Base-by-base conservation (phyloP, 768 basidiomycete species). In the Agrocybe chaxingu region DNA sequence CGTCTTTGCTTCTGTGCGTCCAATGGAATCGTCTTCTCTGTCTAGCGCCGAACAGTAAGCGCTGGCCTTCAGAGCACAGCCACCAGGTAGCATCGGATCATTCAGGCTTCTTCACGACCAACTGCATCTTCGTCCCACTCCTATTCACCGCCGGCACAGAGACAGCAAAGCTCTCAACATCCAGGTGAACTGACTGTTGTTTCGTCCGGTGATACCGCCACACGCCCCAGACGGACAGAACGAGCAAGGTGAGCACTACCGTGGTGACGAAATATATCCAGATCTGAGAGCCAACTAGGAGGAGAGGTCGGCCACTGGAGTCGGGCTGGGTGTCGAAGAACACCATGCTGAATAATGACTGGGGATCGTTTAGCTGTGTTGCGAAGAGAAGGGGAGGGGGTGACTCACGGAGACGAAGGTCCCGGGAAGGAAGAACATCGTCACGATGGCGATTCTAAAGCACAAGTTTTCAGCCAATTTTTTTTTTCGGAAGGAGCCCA, bases 351-450 rank as follows among this genome's bases (percentile, higher is more conserved):
- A 45, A 45, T 10, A 45, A 33, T 4, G 44, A 11, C 11, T 45
- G 35, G 7, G 12, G 8, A 5, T 11, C 16, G 32, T 16, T 16
- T 16, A 16, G 16, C 16, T 16, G 16, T 16, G 16, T 16, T 16
- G 16, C 16, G 16, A 16, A 16, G 16, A 16, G 16, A 16, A 16
- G 16, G 16, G 16, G 16, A 16, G 16, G 1, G 16, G 16, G 16
- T 16, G 16, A 13, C 44, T 29, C 29, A 45, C 44, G 32, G 44
- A 10, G 9, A 45, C 30, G 19, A 45, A 45, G 7, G 44, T 45
- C 29, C 44, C 6, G 6, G 44, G 44, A 12, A 45, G 44, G 31
- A 45, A 45, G 44, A 33, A 45, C 44, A 45, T 45, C 12, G 44
- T 45, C 13, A 45, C 44, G 11, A 34, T 16, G 18, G 46, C 46